Evolutionary conservation across 2,329 filamentous ascomycete species (phyloP), one percentile per base, ranked within the genome.

Genomic region (Paramyrothecium roridum): DNA sequence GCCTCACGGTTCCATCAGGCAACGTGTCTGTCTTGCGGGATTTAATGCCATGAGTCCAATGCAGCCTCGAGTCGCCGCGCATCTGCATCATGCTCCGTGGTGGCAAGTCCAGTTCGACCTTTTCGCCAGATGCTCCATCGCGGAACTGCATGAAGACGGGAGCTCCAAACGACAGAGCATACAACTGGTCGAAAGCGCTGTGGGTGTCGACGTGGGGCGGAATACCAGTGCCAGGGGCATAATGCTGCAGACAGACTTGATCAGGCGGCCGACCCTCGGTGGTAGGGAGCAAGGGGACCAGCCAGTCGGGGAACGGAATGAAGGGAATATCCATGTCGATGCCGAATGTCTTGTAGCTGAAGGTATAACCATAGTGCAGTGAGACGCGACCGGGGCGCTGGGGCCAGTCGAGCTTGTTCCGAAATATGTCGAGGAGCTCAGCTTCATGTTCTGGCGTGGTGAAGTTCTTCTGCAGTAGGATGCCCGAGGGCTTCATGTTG

Each of bases 191-290:
- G 33, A 73, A 75, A 1, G 73, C 68, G 11, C 68, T 67, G 65
- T 85, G 83, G 3, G 82, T 83, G 67, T 86, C 83, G 53, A 82
- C 82, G 61, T 86, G 83, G 0, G 83, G 83, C 11, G 83, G 83
- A 60, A 86, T 86, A 2, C 83, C 83, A 0, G 78, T 72, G 7
- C 83, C 83, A 0, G 82, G 82, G 0, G 83, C 79, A 62, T 86
- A 86, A 63, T 84, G 78, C 67, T 85, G 82, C 17, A 84, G 69
- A 59, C 81, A 85, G 59, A 85, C 81, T 63, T 85, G 83, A 52
- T 84, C 81, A 0, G 81, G 80, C 0, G 71, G 72, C 0, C 76
- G 71, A 2, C 59, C 59, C 55, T 80, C 79, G 0, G 72, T 67
- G 2, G 63, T 67, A 0, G 80, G 76, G 3, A 83, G 70, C 1